phyloP scores from a whole-genome alignment of 2,329 filamentous ascomycete genomes.

The Diaporthe sp. region DNA sequence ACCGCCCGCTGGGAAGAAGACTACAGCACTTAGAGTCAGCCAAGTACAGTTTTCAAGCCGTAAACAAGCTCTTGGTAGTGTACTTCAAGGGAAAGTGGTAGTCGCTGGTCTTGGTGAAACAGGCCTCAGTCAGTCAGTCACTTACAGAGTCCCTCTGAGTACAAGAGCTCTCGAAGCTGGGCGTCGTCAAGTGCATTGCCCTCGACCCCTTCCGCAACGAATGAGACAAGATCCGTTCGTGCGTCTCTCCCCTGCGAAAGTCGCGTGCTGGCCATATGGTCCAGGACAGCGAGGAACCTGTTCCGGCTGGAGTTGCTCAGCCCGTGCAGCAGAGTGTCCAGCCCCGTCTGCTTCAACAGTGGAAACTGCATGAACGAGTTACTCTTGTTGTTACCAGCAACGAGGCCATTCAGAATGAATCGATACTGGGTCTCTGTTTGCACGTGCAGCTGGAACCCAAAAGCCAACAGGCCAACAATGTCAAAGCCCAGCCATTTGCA shows the following conservation, averaged over 20 bases:
- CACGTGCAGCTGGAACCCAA: constrained; percentile 39
- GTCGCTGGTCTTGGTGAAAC: constrained; percentile 22
- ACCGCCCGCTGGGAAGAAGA: constrained; percentile 19
- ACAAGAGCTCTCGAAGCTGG: constrained; percentile 38
- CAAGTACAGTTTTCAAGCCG: not conserved
- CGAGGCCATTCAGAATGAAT: constrained; percentile 29
- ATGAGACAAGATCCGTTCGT: constrained; percentile 61
- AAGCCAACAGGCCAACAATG: constrained; percentile 39
- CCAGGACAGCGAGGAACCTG: constrained; percentile 31
- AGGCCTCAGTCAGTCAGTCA: constrained; percentile 27
- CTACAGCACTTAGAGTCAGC: not conserved
- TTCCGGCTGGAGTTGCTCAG: constrained; percentile 1
- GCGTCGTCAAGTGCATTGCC: constrained; percentile 21
- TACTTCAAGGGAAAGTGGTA: not conserved
- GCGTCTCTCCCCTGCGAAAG: constrained; percentile 43
- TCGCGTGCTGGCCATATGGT: constrained; percentile 36
- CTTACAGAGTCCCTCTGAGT: not conserved
- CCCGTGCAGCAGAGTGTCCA: constrained; percentile 31
- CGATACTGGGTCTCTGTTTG: constrained; percentile 38
- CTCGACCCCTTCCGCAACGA: constrained; percentile 49
- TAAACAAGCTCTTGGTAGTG: not conserved
- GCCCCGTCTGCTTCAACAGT: constrained; percentile 34
- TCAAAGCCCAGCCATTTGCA: constrained; percentile 38
- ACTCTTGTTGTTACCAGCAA: constrained; percentile 32
- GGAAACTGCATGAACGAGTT: constrained; percentile 41